A percentile compares a stretch with the other conserved stretches of the same genome.
Conservation (phyloP, 2,329 filamentous ascomycete species). For the Cladobotryum protrusum region DNA sequence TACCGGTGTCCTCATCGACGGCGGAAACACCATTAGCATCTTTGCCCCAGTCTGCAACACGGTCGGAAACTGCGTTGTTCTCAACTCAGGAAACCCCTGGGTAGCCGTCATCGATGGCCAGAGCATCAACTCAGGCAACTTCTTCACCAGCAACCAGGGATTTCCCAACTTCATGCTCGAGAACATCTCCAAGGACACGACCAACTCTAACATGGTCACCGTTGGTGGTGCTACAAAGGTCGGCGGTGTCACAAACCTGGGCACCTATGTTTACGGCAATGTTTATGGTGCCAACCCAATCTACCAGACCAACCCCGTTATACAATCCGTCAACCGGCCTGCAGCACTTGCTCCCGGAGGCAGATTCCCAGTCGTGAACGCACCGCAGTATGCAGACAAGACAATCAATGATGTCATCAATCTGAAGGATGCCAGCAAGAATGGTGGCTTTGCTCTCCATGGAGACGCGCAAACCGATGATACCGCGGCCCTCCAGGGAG, state of each 20-base stretch:
- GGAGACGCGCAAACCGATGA: slow-evolving; percentile 55
- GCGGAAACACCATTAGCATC: slow-evolving; percentile 8
- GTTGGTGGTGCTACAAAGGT: slow-evolving; percentile 7
- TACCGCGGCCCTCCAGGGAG: slow-evolving; percentile 51
- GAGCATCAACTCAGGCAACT: slow-evolving; percentile 11
- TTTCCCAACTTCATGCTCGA: slow-evolving; percentile 12
- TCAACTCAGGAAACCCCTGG: slow-evolving; percentile 9
- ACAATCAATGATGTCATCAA: slow-evolving; percentile 4
- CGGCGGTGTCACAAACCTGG: slow-evolving; percentile 7
- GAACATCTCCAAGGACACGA: slow-evolving; percentile 16
- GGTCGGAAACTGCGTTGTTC: slow-evolving; percentile 6
- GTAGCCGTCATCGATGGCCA: slow-evolving; percentile 8
- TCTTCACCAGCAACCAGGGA: slow-evolving; percentile 4
- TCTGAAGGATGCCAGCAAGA: slow-evolving; percentile 8
- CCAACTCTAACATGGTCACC: slow-evolving; percentile 14
- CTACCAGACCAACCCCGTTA: slow-evolving; percentile 4
- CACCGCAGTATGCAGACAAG: slow-evolving; percentile 7
- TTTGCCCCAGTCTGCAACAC: slow-evolving; percentile 9
- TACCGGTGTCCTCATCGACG: slow-evolving; percentile 8
- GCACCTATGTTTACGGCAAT: slow-evolving; percentile 10
- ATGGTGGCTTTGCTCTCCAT: slow-evolving; percentile 7
- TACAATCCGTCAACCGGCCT: slow-evolving; percentile 5
- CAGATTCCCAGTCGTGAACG: slow-evolving; percentile 5
- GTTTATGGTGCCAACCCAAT: slow-evolving; percentile 3
- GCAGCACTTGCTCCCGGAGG: slow-evolving; percentile 10